Percentiles rank a stretch among this genome's conserved stretches.
Evolutionary conservation across 169 alveolate genomes (phyloP).

Genomic region (Plasmodium fragile): DNA sequence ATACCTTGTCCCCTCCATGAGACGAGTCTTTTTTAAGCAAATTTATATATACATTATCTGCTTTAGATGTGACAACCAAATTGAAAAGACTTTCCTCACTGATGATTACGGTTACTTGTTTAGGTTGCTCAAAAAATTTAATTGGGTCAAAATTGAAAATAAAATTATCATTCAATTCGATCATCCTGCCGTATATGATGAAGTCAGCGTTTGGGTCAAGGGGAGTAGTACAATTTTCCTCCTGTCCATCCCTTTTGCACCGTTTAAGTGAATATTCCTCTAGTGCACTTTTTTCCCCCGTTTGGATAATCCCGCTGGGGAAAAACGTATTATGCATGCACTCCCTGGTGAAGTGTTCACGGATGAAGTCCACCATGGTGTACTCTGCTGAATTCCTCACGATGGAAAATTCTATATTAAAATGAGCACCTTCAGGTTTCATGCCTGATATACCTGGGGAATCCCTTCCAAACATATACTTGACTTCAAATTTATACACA

Average conservation of each 20-base stretch:
- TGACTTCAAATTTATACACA: conserved; percentile 16
- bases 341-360: conserved; percentile 18
- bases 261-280: neutral
- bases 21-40: neutral
- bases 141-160: conserved; percentile 45
- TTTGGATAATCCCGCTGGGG: conserved; percentile 18
- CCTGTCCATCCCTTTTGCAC: neutral
- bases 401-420: conserved; percentile 31
- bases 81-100: conserved; percentile 46
- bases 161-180: conserved; percentile 39
- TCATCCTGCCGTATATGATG: conserved; percentile 37
- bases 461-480: neutral
- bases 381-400: neutral
- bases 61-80: neutral
- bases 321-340: conserved; percentile 25
- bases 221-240: neutral
- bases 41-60: conserved; percentile 10
- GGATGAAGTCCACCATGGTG: conserved; percentile 1
- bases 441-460: neutral
- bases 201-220: neutral
- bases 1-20: neutral
- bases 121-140: conserved; percentile 19
- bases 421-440: neutral
- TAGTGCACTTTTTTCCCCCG: neutral
- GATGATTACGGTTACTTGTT: neutral